Evolutionary conservation across 108 stramenopile species (phyloP).

Genomic region (Nitzschia sp.): DNA sequence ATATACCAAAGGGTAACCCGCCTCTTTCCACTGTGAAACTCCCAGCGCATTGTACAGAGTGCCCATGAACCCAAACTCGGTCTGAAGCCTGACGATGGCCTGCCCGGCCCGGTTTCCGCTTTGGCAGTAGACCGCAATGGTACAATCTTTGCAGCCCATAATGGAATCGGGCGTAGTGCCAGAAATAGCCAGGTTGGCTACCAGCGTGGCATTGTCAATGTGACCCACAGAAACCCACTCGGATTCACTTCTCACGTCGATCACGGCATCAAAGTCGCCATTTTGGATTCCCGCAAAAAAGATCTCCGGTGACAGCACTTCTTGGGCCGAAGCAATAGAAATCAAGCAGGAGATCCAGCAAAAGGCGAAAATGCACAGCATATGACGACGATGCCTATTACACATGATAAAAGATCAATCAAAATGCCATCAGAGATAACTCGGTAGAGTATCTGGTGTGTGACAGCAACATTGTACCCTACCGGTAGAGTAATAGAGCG

Average conservation of each 20-base stretch:
- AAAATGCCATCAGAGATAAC: too few species aligned
- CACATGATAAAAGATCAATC: too few species aligned
- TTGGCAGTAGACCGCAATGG: conserved; percentile 24
- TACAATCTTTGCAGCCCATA: conserved; percentile 8
- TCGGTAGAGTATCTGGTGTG: too few species aligned
- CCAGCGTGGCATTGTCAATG: conserved; percentile 29
- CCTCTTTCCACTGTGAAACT: conserved; percentile 22
- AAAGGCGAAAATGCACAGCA: too few species aligned
- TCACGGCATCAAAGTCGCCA: conserved; percentile 22
- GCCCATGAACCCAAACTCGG: conserved; percentile 15
- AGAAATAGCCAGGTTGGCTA: conserved; percentile 7
- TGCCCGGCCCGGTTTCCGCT: conserved; percentile 20
- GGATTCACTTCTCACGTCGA: conserved; percentile 29
- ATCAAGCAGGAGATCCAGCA: too few species aligned
- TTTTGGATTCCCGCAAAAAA: conserved; percentile 18
- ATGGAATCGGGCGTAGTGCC: neutral
- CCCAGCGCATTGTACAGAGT: conserved; percentile 38
- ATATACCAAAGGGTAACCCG: conserved; percentile 16
- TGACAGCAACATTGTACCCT: too few species aligned
- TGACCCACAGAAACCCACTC: conserved; percentile 38
- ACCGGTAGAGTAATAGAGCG: too few species aligned
- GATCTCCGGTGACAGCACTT: neutral
- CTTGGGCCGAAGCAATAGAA: too few species aligned
- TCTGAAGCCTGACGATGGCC: conserved; percentile 23
- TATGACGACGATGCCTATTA: too few species aligned